A percentile compares a stretch with the other conserved stretches of the same genome.
phyloP scores from a whole-genome alignment of 352 stramenopile genomes.

The Globisporangium cederbergense region DNA sequence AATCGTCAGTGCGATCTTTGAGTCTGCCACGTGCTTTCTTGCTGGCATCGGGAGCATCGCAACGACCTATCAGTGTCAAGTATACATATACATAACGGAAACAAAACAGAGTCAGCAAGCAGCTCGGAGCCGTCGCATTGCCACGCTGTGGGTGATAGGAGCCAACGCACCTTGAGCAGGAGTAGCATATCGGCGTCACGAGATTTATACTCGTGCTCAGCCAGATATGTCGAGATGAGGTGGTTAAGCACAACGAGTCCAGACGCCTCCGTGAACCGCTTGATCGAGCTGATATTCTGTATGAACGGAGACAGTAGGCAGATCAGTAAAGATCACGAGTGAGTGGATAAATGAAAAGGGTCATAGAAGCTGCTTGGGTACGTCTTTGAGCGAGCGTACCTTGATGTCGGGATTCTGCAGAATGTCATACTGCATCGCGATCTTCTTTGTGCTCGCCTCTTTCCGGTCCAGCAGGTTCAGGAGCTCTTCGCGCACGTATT shows the following conservation, averaged over 20 bases:
- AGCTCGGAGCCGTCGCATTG: not conserved
- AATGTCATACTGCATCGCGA: constrained; percentile 50
- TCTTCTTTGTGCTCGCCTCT: constrained; percentile 37
- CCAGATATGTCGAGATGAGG: constrained; percentile 35
- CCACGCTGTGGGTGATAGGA: not conserved
- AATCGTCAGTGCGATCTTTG: constrained; percentile 63
- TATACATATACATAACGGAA: not conserved
- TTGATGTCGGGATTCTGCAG: constrained; percentile 59
- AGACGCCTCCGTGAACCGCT: constrained; percentile 54
- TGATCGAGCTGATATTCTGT: constrained; percentile 54
- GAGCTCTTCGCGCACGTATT: constrained; percentile 51
- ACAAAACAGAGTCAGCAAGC: not conserved
- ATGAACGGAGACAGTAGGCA: not conserved
- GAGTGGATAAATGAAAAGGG: not conserved
- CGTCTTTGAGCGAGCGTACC: constrained; percentile 7
- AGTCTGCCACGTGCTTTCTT: constrained; percentile 47
- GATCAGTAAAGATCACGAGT: not conserved
- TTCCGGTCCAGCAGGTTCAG: constrained; percentile 49
- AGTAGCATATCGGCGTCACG: constrained; percentile 15
- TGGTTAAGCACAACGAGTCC: constrained; percentile 59
- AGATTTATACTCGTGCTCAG: constrained; percentile 21
- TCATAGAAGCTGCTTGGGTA: not conserved
- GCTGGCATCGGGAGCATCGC: constrained; percentile 69
- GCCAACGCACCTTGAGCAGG: constrained; percentile 10
- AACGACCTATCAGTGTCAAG: constrained; percentile 37